Evolutionary conservation across 768 basidiomycete species (phyloP), one percentile per base, ranked within the genome.

Genomic region (Phaffia australis): DNA sequence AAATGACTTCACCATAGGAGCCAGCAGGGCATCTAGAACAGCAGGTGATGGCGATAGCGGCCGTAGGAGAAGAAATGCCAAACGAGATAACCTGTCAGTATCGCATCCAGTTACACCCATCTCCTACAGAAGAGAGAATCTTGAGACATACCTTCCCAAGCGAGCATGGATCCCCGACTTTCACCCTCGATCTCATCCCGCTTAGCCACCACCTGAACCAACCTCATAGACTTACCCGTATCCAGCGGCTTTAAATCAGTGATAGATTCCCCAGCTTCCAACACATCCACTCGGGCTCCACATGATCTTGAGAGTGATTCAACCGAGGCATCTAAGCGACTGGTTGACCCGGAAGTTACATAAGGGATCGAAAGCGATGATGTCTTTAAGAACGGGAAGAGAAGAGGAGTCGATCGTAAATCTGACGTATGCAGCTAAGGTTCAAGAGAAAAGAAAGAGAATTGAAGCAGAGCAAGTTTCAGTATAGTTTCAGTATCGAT

Each of bases 41-140:
- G 21, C 9, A 29, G 7, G 15, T 1, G 23, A 5, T 29, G 63
- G 66, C 62, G 0, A 18, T 68, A 1, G 35, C 64, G 74, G 48
- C 80, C 80, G 63, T 76, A 79, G 69, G 79, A 77, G n/a, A 76
- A 76, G 76, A 75, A 73, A 27, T n/a, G 48, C 21, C 46, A 48
- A 11, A 21, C 23, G 29, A 46, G 25, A 30, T n/a, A 58, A 56
- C 21, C 16, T n/a, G 15, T 7, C 25, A 59, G 57, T 6, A 42
- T 42, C 35, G 6, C 35, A 42, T 42, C 35, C 35, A 42, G 35
- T 5, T 11, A 42, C 35, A 42, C 35, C 35, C 11, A 42, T 42
- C 6, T 42, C 35, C 11, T 4, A 42, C 35, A 42, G 35, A 42
- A 42, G 56, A 35, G 23, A 46, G 30, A 21, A 25, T 8, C 16